Conservation (phyloP, 108 stramenopile genomes). For the Skeletonema menzelii region DNA sequence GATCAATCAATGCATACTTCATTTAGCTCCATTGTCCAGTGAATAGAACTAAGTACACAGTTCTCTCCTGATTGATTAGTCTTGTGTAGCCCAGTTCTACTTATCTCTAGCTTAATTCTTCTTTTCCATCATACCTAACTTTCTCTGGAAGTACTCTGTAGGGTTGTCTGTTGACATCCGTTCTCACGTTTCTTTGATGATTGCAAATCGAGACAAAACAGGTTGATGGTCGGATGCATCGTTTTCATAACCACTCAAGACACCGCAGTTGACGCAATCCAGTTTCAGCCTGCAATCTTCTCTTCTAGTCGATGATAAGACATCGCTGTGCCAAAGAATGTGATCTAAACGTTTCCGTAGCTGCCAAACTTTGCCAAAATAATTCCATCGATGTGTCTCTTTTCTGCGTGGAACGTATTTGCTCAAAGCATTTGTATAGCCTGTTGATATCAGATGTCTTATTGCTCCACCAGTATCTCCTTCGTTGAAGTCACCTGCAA, state of each 20-base stretch:
- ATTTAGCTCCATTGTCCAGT: too few species aligned
- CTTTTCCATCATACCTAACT: too few species aligned
- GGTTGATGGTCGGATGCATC: constrained; percentile 49
- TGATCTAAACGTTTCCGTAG: constrained; percentile 49
- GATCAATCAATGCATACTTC: too few species aligned
- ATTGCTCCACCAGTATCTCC: constrained; percentile 24
- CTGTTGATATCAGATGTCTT: constrained; percentile 15
- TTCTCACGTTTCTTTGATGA: constrained; percentile 9
- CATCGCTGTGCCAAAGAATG: constrained; percentile 30
- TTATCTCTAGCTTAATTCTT: too few species aligned
- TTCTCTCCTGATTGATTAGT: too few species aligned
- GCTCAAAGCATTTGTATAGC: constrained; percentile 34
- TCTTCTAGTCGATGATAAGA: neutral
- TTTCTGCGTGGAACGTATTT: constrained; percentile 29
- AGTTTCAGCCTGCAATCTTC: neutral
- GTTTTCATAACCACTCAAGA: constrained; percentile 36
- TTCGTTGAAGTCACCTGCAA: constrained; percentile 49
- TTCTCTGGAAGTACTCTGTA: too few species aligned
- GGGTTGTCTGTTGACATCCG: neutral
- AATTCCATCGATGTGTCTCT: constrained; percentile 47
- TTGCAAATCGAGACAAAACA: constrained; percentile 31
- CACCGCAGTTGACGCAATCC: constrained; percentile 37
- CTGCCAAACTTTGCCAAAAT: constrained; percentile 13
- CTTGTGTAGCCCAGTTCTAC: too few species aligned
- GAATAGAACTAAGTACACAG: too few species aligned